A percentile compares a stretch with the other conserved stretches of the same genome.
These are phyloP conservation scores for Ascobolus immersus DNA, from an alignment of 495 filamentous ascomycete species.

Conservation along the genomic window DNA sequence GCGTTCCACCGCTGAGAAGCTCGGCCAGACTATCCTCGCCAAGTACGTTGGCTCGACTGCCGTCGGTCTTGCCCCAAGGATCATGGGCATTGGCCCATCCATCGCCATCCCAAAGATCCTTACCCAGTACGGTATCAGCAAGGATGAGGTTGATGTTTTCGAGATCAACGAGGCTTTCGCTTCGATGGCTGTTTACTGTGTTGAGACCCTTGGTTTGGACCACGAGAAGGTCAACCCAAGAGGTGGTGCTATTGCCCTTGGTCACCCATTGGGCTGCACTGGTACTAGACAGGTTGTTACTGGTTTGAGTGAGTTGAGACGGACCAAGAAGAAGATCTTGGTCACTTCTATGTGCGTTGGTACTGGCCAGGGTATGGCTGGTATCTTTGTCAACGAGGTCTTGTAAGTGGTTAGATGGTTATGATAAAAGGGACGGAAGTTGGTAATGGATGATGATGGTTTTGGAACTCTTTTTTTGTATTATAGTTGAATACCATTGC, in stretches of 20 bases:
- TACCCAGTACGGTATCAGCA: constrained; percentile 46
- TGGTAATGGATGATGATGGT: no score
- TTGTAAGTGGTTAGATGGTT: no score
- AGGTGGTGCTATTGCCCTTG: constrained; percentile 55
- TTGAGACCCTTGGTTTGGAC: constrained; percentile 49
- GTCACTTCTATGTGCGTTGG: constrained; percentile 72
- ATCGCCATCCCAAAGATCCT: constrained; percentile 89
- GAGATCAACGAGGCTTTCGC: constrained; percentile 98
- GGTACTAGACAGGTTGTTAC: constrained; percentile 62
- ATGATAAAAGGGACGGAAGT: no score
- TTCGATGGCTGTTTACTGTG: constrained; percentile 87
- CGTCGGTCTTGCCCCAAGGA: constrained; percentile 63
- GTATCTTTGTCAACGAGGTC: constrained; percentile 1
- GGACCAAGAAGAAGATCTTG: constrained; percentile 57
- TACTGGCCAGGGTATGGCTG: constrained; percentile 51
- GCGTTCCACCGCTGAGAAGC: constrained; percentile 60
- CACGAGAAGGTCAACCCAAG: constrained; percentile 70
- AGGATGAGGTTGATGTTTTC: constrained; percentile 64
- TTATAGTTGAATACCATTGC: no score
- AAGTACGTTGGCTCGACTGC: constrained; percentile 88
- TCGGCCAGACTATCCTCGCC: constrained; percentile 74
- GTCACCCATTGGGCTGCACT: constrained; percentile 61
- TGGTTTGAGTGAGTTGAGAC: constrained; percentile 52
- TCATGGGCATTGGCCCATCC: constrained; percentile 94
- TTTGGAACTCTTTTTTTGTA: no score